A percentile compares a stretch with the other conserved stretches of the same genome.
These are phyloP conservation scores for Orbilia brochopaga DNA, from an alignment of 2,329 filamentous ascomycete species.

Conservation along the genomic window DNA sequence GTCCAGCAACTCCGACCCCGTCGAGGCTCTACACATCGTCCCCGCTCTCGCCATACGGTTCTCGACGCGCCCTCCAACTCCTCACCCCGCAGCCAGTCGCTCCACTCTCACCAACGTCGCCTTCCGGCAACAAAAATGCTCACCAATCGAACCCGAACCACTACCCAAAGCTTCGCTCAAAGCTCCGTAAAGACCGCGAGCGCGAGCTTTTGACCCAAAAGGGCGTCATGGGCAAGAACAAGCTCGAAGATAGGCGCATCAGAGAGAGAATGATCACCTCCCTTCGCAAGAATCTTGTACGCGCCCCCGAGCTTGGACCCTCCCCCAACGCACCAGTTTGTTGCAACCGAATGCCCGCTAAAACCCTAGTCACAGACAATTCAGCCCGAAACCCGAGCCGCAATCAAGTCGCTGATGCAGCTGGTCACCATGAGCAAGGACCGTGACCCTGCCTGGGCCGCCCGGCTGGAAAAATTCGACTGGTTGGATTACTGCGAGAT, in stretches of 20 bases:
- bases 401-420: slow-evolving; percentile 1
- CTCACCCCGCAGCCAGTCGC: not conserved
- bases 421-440: not conserved
- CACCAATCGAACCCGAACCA: slow-evolving; percentile 20
- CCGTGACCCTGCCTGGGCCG: slow-evolving; percentile 1
- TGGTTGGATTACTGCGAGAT: slow-evolving; percentile 33
- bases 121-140: slow-evolving; percentile 20
- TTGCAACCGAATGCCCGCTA: not conserved
- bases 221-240: slow-evolving; percentile 9
- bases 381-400: slow-evolving; percentile 7
- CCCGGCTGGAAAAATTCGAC: slow-evolving; percentile 11
- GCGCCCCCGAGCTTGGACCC: not conserved
- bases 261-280: slow-evolving; percentile 20
- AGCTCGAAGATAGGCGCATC: slow-evolving; percentile 18
- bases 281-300: slow-evolving; percentile 20
- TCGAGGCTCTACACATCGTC: not conserved
- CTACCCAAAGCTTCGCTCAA: slow-evolving; percentile 34
- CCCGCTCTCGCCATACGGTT: slow-evolving; percentile 18
- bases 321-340: too few species aligned
- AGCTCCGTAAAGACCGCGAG: slow-evolving; percentile 38
- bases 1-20: slow-evolving; percentile 16
- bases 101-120: not conserved
- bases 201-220: slow-evolving; percentile 23
- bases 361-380: slow-evolving; percentile 2
- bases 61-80: slow-evolving; percentile 20